Base-by-base conservation (phyloP, 176 grass and related monocot genomes). In the Ampelocalamus luodianensis region DNA sequence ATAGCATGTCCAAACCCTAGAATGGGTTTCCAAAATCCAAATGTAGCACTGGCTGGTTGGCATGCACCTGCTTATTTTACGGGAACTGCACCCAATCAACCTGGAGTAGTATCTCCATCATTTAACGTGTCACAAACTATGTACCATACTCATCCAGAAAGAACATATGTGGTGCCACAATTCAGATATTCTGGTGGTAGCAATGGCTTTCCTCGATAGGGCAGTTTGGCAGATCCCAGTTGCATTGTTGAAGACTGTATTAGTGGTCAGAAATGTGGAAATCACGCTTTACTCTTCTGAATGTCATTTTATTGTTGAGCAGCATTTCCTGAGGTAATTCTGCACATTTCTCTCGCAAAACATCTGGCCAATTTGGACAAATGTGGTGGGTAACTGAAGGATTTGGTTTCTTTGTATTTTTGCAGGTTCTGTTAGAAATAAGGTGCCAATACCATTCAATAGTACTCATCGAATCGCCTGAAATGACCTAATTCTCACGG, bases 181-280 rank as follows among this genome's bases (percentile, higher is more conserved):
- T 72, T 40, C n/a, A 78, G 72, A 72, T 86, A 78, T 78, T 74
- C 45, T 72, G 60, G 56, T 48, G 55, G 65, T 20, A 71, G 20
- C 69, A 46, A 42, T 58, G 20, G 72, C 16, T 86, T 86, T 45
- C 83, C 45, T 40, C 18, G 55, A 77, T 90, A 86, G 79, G 54
- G 2, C 22, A 62, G 83, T 81, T 66, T 85, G 5, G 14, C 27
- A 38, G 53, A 44, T 36, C 50, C 16, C 32, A 64, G 23, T 32
- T 63, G 23, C 13, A 76, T 51, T 68, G 39, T 84, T 59, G 50
- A 58, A 56, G 8, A 32, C 24, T 79, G n/a, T 16, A 85, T 40
- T 60, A 9, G 50, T 9, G 60, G 50, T 66, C 13, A 17, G 77
- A 53, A 49, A 68, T 66, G 10, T 49, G 46, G 15, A 82, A 61